Percentiles rank a stretch among this genome's conserved stretches.
Evolutionary conservation across 495 filamentous ascomycete genomes (phyloP).

Genomic region (Tuber aestivum): DNA sequence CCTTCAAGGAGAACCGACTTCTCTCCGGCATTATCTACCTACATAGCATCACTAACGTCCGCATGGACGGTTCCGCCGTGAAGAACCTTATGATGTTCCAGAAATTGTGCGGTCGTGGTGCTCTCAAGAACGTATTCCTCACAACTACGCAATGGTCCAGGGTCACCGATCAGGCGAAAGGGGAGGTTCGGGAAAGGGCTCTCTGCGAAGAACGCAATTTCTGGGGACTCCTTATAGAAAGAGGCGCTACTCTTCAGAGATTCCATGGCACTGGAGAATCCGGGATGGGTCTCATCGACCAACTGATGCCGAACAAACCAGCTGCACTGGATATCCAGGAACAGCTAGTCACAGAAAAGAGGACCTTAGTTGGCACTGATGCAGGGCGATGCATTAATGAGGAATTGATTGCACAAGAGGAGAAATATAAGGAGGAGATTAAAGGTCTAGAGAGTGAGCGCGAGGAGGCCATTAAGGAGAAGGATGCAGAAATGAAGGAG

Average conservation of each 20-base stretch:
- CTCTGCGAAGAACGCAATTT: slow-evolving; percentile 22
- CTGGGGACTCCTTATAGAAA: slow-evolving; percentile 45
- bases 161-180: slow-evolving; percentile 17
- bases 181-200: slow-evolving; percentile 2
- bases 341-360: slow-evolving; percentile 25
- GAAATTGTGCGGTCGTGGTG: no score
- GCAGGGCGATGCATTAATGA: slow-evolving; percentile 42
- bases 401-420: slow-evolving; percentile 33
- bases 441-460: slow-evolving; percentile 26
- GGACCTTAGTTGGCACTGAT: slow-evolving; percentile 42
- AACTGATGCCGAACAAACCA: slow-evolving; percentile 11
- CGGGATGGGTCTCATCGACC: slow-evolving; percentile 38
- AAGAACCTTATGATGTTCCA: no score
- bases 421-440: background rate
- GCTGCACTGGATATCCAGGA: slow-evolving; percentile 44
- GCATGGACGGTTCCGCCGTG: slow-evolving; percentile 43
- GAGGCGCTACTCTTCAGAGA: slow-evolving; percentile 34
- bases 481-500: slow-evolving; percentile 22
- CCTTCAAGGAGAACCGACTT: slow-evolving; percentile 32
- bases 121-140: slow-evolving; percentile 43
- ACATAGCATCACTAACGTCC: slow-evolving; percentile 46
- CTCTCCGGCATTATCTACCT: slow-evolving; percentile 48
- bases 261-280: slow-evolving; percentile 41
- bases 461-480: slow-evolving; percentile 28
- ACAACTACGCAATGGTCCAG: slow-evolving; percentile 49